phyloP scores from a whole-genome alignment of 2,329 filamentous ascomycete species.

The Basipetospora chlamydospora region DNA sequence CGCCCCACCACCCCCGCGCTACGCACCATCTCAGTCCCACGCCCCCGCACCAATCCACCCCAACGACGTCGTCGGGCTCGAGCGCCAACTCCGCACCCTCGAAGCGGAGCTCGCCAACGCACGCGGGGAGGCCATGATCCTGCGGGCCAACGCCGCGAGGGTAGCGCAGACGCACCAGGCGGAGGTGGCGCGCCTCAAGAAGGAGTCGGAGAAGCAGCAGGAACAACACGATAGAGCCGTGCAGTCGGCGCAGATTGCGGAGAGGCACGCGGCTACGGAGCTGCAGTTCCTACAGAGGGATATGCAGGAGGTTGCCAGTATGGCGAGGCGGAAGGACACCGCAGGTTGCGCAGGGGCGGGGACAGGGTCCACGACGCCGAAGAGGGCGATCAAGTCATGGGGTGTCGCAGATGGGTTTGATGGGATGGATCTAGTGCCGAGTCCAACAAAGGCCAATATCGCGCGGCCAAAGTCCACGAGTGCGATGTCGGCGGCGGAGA shows the following conservation, averaged over 20 bases:
- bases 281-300: constrained; percentile 62
- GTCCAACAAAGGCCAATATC: constrained; percentile 29
- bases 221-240: constrained; percentile 49
- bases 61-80: constrained; percentile 29
- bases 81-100: constrained; percentile 37
- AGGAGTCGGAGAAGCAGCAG: constrained; percentile 47
- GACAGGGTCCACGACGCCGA: constrained; percentile 40
- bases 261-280: constrained; percentile 52
- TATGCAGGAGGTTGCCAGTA: constrained; percentile 42
- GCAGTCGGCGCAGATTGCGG: constrained; percentile 49
- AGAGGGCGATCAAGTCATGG: constrained; percentile 39
- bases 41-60: constrained; percentile 13
- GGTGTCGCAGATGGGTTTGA: constrained; percentile 65
- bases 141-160: constrained; percentile 56
- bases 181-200: constrained; percentile 45
- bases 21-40: constrained; percentile 20
- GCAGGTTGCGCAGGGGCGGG: constrained; percentile 11
- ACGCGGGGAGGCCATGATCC: constrained; percentile 58
- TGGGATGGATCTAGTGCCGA: constrained; percentile 41
- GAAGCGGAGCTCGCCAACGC: constrained; percentile 46
- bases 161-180: constrained; percentile 46
- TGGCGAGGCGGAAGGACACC: constrained; percentile 30
- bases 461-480: constrained; percentile 11
- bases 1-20: constrained; percentile 12
- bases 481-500: constrained; percentile 25